Evolutionary conservation across 2,329 filamentous ascomycete genomes (phyloP), one percentile per base, ranked within the genome.

Genomic region (Orbilia blumenaviensis): DNA sequence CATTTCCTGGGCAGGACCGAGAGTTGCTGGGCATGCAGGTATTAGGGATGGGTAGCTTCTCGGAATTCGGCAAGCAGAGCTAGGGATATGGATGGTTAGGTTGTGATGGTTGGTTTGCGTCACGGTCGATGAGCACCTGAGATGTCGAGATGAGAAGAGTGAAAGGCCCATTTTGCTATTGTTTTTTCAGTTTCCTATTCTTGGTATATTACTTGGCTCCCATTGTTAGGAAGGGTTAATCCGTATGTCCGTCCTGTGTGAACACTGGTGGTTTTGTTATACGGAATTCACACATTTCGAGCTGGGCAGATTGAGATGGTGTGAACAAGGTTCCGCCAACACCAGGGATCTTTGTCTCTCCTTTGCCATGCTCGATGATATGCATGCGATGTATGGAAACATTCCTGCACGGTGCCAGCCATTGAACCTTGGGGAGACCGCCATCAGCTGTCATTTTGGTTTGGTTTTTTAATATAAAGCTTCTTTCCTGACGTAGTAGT

Each of bases 381-480:
- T 71, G 66, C 56, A 71, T 63, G 46, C 66, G 44, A 61, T 68
- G 64, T 41, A 50, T 68, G 66, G 50, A 60, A 36, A 41, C 41
- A 56, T 44, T 58, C 48, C 46, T 41, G 44, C 36, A 42, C 48
- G 60, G 62, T 32, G 46, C 60, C 54, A 32, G 54, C 41, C 42
- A 44, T 18, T 38, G 36, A 38, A 32, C 34, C 34, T 29, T 68
- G 48, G 27, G 52, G 42, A 29, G 60, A n/a, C 10, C 29, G 58
- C 62, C 42, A 50, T 62, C 32, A 74, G 62, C 62, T 74, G 62
- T 48, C 56, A 62, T 48, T 52, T 66, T 62, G 36, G 63, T 68
- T 63, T 44, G 48, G 38, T 62, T 18, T 38, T 18, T 50, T 42
- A 46, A 61, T 46, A 58, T 41, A 44, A 67, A 44, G 52, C 61